Evolutionary conservation across 345 rosid genomes (phyloP).

Genomic region (Syzygium aqueum): DNA sequence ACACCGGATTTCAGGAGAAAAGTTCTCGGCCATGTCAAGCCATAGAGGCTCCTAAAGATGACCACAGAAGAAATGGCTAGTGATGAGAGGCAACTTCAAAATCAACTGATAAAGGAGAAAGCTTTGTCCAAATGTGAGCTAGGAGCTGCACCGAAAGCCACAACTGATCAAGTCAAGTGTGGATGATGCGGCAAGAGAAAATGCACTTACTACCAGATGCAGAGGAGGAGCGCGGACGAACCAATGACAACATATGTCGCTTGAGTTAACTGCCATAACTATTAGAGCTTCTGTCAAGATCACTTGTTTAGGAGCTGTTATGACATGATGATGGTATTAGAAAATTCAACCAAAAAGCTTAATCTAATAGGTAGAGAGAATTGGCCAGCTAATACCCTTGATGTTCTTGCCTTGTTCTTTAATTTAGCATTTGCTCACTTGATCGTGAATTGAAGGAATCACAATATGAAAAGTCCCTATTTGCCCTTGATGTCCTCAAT

Average conservation of each 20-base stretch:
- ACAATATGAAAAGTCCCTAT: no score
- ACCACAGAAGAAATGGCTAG: conserved; percentile 48
- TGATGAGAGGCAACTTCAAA: conserved; percentile 26
- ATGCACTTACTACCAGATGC: conserved; percentile 35
- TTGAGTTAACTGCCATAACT: conserved; percentile 37
- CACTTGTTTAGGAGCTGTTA: not conserved
- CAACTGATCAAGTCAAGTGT: conserved; percentile 45
- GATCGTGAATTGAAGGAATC: no score
- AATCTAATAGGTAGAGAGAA: no score
- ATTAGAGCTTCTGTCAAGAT: conserved; percentile 35
- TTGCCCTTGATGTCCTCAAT: no score
- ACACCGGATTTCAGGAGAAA: conserved; percentile 46
- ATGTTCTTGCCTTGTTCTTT: no score
- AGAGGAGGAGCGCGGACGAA: conserved; percentile 51
- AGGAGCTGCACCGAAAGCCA: conserved; percentile 19
- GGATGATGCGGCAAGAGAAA: conserved; percentile 29
- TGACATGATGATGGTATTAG: not conserved
- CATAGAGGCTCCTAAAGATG: conserved; percentile 28
- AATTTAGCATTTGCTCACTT: no score
- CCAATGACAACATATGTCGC: conserved; percentile 50
- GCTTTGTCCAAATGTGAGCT: conserved; percentile 27
- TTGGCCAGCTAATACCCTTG: no score
- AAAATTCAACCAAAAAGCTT: no score
- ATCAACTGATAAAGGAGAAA: conserved; percentile 26
- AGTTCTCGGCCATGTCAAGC: conserved; percentile 30